Evolutionary conservation across 805 yeast species (phyloP).

Genomic region (Candida arabinofermentans): DNA sequence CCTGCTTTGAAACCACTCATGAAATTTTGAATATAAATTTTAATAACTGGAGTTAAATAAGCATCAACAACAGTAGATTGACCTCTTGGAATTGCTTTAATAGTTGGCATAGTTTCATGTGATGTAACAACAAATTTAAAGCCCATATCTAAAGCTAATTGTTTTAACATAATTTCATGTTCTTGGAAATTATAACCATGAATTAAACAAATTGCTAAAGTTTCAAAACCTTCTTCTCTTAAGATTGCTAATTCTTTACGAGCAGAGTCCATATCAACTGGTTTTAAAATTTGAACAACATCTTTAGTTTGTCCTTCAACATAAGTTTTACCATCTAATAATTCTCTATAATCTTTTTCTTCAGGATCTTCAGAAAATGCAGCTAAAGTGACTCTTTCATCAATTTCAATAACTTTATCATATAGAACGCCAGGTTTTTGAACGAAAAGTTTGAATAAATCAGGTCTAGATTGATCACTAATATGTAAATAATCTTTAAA

Average conservation of each 20-base stretch:
- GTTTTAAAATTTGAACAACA: conserved; percentile 50
- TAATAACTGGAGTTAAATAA: conserved; percentile 74
- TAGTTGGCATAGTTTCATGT: conserved; percentile 70
- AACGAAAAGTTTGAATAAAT: conserved; percentile 79
- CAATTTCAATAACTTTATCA: conserved; percentile 74
- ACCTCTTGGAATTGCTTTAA: conserved; percentile 69
- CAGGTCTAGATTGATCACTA: conserved; percentile 91
- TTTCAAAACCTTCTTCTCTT: conserved; percentile 54
- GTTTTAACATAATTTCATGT: conserved; percentile 60
- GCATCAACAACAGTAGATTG: conserved; percentile 81
- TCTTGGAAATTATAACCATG: conserved; percentile 71
- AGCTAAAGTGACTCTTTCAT: conserved; percentile 85
- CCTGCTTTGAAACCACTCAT: conserved; percentile 57
- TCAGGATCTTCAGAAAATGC: conserved; percentile 74
- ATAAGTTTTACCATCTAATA: conserved; percentile 33
- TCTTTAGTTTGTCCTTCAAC: conserved; percentile 67
- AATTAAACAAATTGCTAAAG: conserved; percentile 66
- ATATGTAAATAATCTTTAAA: conserved; percentile 77
- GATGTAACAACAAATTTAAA: conserved; percentile 67
- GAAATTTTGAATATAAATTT: conserved; percentile 58
- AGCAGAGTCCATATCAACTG: conserved; percentile 44
- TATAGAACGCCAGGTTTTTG: conserved; percentile 68
- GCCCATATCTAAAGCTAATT: conserved; percentile 61
- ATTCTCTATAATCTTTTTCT: conserved; percentile 15
- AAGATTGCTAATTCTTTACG: conserved; percentile 38